Conservation (phyloP, 164 flowering plant species). For the Kalanchoe fedtschenkoi region DNA sequence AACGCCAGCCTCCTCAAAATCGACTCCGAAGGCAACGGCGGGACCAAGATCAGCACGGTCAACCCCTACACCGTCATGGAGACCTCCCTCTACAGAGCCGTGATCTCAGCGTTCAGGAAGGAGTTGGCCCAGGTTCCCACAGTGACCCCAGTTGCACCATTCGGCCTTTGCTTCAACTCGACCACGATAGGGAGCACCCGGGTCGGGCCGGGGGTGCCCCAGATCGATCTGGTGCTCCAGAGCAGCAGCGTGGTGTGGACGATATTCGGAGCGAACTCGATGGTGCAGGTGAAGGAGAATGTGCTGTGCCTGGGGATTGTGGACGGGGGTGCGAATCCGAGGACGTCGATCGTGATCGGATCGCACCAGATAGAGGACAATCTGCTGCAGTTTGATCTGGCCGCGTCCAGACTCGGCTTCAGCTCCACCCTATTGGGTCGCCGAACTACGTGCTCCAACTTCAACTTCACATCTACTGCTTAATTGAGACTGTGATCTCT, state of each 20-base stretch:
- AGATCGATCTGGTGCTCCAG: constrained; percentile 32
- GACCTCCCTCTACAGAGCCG: constrained; percentile 22
- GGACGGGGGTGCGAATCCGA: constrained; percentile 29
- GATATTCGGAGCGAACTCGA: constrained; percentile 33
- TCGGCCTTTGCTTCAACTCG: constrained; percentile 28
- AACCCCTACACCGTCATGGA: constrained; percentile 37
- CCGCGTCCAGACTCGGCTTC: constrained; percentile 26
- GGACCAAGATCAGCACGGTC: constrained; percentile 40
- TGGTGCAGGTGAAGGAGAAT: constrained; percentile 25
- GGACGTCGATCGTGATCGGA: constrained; percentile 27
- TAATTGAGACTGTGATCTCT: too few relatives aligned
- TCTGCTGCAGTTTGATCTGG: constrained; percentile 33
- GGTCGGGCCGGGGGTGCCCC: constrained; percentile 29
- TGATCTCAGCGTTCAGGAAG: constrained; percentile 15
- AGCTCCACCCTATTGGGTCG: constrained; percentile 18
- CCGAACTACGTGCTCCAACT: constrained; percentile 24
- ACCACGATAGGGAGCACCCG: constrained; percentile 10
- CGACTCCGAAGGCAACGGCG: constrained; percentile 12
- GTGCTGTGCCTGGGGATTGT: constrained; percentile 37
- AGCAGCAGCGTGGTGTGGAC: constrained; percentile 27
- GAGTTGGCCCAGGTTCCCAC: constrained; percentile 11
- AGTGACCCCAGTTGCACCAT: constrained; percentile 27
- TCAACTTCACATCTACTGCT: constrained; percentile 10
- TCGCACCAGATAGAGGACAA: constrained; percentile 37
- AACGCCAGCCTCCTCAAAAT: constrained; percentile 15